Percentiles rank a stretch among this genome's conserved stretches.
Evolutionary conservation across 768 basidiomycete genomes (phyloP).

Genomic region (Porpolomopsis calyptriformis): DNA sequence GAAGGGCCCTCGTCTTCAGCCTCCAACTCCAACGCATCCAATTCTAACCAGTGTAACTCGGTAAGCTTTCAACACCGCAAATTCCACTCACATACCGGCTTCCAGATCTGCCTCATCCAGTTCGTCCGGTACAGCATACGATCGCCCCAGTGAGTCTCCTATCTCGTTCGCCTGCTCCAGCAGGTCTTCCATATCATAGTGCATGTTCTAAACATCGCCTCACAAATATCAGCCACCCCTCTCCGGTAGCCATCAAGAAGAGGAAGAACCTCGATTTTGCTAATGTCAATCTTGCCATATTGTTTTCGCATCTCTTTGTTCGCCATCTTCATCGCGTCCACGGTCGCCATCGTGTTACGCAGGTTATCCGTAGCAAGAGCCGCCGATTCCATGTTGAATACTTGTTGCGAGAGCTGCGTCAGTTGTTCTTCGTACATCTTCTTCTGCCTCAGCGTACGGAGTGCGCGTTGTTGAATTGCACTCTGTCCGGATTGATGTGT

Average conservation of each 20-base stretch:
- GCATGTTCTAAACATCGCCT: slow-evolving; percentile 54
- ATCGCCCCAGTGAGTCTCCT: slow-evolving; percentile 85
- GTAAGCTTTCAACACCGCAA: background rate
- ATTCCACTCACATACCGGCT: slow-evolving; percentile 50
- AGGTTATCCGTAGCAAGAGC: slow-evolving; percentile 95
- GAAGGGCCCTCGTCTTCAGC: slow-evolving; percentile 85
- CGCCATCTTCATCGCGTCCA: slow-evolving; percentile 90
- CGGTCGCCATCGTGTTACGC: slow-evolving; percentile 97
- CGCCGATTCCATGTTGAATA: slow-evolving; percentile 97
- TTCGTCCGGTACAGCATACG: slow-evolving; percentile 95
- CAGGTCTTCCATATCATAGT: slow-evolving; percentile 97
- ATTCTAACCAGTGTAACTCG: slow-evolving; percentile 42
- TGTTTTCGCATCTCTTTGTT: slow-evolving; percentile 96
- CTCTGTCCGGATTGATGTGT: slow-evolving; percentile 32
- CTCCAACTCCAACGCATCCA: slow-evolving; percentile 88
- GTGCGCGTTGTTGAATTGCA: slow-evolving; percentile 90
- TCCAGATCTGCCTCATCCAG: slow-evolving; percentile 95
- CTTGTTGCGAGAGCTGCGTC: slow-evolving; percentile 83
- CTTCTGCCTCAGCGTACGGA: slow-evolving; percentile 90
- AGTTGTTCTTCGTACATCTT: slow-evolving; percentile 92
- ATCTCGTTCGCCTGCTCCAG: slow-evolving; percentile 97
- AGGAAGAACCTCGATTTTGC: slow-evolving; percentile 88
- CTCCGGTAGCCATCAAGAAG: background rate
- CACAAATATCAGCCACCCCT: background rate
- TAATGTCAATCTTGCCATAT: slow-evolving; percentile 94